Percentiles rank a stretch among this genome's conserved stretches.
phyloP scores from a whole-genome alignment of 441 rosid genomes.

The Rhodomyrtus psidioides region DNA sequence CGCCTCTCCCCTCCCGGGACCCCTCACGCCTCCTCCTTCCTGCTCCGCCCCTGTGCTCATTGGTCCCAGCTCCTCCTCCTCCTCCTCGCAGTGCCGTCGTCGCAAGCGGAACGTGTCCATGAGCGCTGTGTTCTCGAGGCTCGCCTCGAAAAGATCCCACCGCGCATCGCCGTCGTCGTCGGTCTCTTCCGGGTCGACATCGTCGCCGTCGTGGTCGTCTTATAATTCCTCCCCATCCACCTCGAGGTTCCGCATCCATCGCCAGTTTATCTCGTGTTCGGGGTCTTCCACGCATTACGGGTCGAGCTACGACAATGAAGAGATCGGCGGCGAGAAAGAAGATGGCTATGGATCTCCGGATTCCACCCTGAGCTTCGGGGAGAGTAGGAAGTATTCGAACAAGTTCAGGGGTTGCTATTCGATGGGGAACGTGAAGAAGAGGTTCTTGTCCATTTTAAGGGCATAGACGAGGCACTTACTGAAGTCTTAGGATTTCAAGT shows the following conservation, averaged over 20 bases:
- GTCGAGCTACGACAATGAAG: slow-evolving; percentile 7
- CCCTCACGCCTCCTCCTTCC: slow-evolving; percentile 70
- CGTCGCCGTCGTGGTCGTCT: not conserved
- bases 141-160: slow-evolving; percentile 13
- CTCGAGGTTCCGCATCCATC: not conserved
- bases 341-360: slow-evolving; percentile 14
- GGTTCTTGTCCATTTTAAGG: slow-evolving; percentile 27
- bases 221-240: not conserved
- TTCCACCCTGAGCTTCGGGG: slow-evolving; percentile 28
- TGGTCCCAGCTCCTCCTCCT: not conserved
- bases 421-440: slow-evolving; percentile 30
- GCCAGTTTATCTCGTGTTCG: slow-evolving; percentile 16
- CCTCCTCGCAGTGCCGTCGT: slow-evolving; percentile 6
- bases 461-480: slow-evolving; percentile 8
- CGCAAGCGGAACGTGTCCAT: not conserved
- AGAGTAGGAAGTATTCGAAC: not conserved
- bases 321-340: slow-evolving; percentile 5
- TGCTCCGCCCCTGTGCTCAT: slow-evolving; percentile 12
- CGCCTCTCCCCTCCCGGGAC: slow-evolving; percentile 21
- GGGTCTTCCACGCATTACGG: not conserved
- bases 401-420: slow-evolving; percentile 3
- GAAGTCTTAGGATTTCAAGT: slow-evolving; percentile 1
- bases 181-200: not conserved
- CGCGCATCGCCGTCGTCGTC: slow-evolving; percentile 13
- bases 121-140: slow-evolving; percentile 5